Evolutionary conservation across 306 rosid genomes (phyloP), one percentile per base, ranked within the genome.

Genomic region (Dryas alaskensis): DNA sequence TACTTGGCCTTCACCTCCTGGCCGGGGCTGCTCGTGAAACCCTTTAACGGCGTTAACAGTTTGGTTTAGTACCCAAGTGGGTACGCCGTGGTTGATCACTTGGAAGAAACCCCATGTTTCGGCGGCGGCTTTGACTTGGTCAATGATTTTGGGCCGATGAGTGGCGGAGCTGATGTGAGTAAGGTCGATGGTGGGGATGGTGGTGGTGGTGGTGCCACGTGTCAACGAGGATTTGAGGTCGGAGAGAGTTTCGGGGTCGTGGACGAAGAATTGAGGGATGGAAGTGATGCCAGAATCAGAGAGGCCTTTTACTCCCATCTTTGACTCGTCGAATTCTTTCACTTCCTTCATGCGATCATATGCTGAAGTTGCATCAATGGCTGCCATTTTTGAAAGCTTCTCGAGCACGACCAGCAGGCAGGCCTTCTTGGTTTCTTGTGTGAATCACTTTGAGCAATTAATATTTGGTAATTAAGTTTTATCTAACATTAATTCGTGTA

Each of bases 41-140:
- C 73, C 80, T 69, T 79, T 72, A 10, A 86, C 60, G 43, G 79
- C 64, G 4, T 69, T 40, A 39, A 81, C 54, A 22, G 81, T 81
- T 8, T 79, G 25, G 31, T 76, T 64, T 3, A 81, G 55, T 12
- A 67, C 27, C 1, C 80, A 60, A 39, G 40, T 40, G 3, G 77
- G 80, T 0, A 78, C 58, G 17, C 75, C 80, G 31, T 83, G 87
- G 82, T 86, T 83, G 76, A 81, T 83, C 31, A 83, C 79, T 71
- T 81, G 89, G 82, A 86, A 81, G 77, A 86, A 86, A 4, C 90
- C 90, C 84, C 83, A 83, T 2, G 75, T 73, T 65, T 17, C 60
- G 48, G 87, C 60, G 6, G 86, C 87, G 19, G 79, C 52, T 63
- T 70, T 81, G 77, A 83, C 43, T 46, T 78, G 86, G 2, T 86